These are phyloP conservation scores for Gastrolobium bilobum DNA, from an alignment of 306 rosid species.

Conservation along the genomic window DNA sequence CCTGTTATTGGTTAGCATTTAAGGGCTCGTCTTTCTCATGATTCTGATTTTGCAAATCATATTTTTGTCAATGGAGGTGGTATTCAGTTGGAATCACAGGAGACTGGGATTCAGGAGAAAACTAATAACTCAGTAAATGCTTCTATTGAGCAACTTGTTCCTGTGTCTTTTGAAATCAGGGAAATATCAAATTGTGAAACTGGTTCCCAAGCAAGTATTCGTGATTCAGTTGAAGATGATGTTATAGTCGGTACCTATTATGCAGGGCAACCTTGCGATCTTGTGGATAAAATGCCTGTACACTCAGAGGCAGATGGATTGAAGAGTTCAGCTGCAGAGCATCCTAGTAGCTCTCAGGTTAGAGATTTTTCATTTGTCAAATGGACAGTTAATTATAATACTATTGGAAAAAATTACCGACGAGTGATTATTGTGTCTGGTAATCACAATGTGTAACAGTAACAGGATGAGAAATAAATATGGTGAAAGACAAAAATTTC, in stretches of 20 bases:
- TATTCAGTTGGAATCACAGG: conserved; percentile 52
- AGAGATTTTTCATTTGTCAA: conserved; percentile 36
- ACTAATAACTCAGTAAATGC: conserved; percentile 40
- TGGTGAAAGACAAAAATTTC: conserved; percentile 35
- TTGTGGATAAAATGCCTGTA: conserved; percentile 41
- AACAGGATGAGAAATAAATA: conserved; percentile 48
- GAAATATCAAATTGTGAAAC: conserved; percentile 47
- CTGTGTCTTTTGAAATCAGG: conserved; percentile 45
- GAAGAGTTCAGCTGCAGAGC: conserved; percentile 50
- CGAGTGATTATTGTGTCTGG: conserved; percentile 41
- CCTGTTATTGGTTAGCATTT: conserved; percentile 89
- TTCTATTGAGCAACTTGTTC: conserved; percentile 49
- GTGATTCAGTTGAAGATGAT: conserved; percentile 47
- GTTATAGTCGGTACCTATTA: conserved; percentile 37
- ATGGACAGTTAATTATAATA: conserved; percentile 14
- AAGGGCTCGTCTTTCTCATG: conserved; percentile 77
- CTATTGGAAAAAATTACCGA: conserved; percentile 39
- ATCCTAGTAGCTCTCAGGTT: conserved; percentile 59
- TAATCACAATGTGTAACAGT: conserved; percentile 46
- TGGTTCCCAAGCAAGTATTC: conserved; percentile 52
- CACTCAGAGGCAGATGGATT: conserved; percentile 51
- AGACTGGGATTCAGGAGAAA: conserved; percentile 51
- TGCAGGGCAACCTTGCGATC: conserved; percentile 45
- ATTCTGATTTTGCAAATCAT: conserved; percentile 60
- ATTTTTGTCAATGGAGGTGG: conserved; percentile 45